Evolutionary conservation across 164 flowering plant genomes (phyloP).

Genomic region (Saururus chinensis): DNA sequence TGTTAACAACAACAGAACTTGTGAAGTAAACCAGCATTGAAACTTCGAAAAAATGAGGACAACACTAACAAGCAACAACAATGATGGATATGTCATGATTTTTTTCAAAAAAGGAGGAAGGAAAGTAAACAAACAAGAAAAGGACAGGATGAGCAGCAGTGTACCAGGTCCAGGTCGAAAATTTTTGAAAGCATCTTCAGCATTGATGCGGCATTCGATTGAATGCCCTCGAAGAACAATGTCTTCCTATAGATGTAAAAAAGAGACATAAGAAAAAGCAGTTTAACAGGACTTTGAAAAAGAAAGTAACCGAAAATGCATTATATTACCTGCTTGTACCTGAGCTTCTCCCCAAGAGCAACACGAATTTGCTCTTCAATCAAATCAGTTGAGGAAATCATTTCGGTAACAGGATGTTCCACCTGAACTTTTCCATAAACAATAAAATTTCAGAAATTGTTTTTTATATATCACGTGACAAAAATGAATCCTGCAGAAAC

Average conservation of each 20-base stretch:
- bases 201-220: conserved; percentile 98
- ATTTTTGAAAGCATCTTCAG: conserved; percentile 93
- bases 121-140: not conserved
- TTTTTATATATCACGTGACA: not conserved
- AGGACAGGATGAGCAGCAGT: not conserved
- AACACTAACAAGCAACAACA: not conserved
- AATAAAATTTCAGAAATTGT: not conserved
- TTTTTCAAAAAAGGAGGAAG: too few relatives aligned
- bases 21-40: not conserved
- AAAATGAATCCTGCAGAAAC: not conserved
- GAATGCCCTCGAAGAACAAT: conserved; percentile 96
- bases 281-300: not conserved
- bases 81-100: not conserved
- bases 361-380: conserved; percentile 98
- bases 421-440: conserved; percentile 36
- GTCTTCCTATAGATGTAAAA: conserved; percentile 59
- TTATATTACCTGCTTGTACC: conserved; percentile 61
- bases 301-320: not conserved
- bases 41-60: too few relatives aligned
- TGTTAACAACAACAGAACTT: not conserved
- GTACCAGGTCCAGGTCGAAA: conserved; percentile 98
- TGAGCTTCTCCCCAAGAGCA: conserved; percentile 84
- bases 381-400: conserved; percentile 92
- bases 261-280: not conserved
- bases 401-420: conserved; percentile 98